Percentiles rank a stretch among this genome's conserved stretches.
Evolutionary conservation across 2,329 filamentous ascomycete species (phyloP).

Genomic region (Stenocarpella maydis): DNA sequence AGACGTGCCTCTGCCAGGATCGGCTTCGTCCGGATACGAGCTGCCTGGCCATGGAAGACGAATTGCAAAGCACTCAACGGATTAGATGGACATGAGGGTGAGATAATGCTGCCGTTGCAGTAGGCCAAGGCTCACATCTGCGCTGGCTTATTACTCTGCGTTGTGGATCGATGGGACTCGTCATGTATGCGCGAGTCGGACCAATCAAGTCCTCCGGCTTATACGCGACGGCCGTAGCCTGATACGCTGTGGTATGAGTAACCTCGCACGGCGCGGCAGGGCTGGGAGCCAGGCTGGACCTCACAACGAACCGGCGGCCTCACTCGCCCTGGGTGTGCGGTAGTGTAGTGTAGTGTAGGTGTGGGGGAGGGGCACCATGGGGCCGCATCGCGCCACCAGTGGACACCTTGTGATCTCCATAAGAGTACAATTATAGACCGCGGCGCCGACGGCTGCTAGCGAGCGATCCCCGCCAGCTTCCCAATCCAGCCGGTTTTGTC

Average conservation of each 20-base stretch:
- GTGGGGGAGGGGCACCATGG: conserved; percentile 30
- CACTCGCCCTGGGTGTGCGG: neutral
- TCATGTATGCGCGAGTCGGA: conserved; percentile 21
- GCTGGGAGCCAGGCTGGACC: conserved; percentile 30
- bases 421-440: conserved; percentile 49
- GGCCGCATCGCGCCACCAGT: conserved; percentile 45
- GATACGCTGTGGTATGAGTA: conserved; percentile 14
- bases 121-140: conserved; percentile 8
- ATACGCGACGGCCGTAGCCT: conserved; percentile 25
- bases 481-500: conserved; percentile 52
- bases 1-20: conserved; percentile 11
- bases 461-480: conserved; percentile 51
- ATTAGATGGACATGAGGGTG: neutral
- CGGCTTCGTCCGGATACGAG: neutral
- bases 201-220: conserved; percentile 28
- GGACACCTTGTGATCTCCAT: conserved; percentile 44
- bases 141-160: conserved; percentile 26
- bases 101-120: conserved; percentile 14
- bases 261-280: conserved; percentile 22
- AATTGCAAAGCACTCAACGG: neutral
- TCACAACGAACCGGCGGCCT: conserved; percentile 32
- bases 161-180: conserved; percentile 15
- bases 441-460: conserved; percentile 43
- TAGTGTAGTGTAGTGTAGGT: neutral
- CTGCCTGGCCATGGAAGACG: neutral